Base-by-base conservation (phyloP, 108 stramenopile species). In the Phaeodactylum tricornutum region DNA sequence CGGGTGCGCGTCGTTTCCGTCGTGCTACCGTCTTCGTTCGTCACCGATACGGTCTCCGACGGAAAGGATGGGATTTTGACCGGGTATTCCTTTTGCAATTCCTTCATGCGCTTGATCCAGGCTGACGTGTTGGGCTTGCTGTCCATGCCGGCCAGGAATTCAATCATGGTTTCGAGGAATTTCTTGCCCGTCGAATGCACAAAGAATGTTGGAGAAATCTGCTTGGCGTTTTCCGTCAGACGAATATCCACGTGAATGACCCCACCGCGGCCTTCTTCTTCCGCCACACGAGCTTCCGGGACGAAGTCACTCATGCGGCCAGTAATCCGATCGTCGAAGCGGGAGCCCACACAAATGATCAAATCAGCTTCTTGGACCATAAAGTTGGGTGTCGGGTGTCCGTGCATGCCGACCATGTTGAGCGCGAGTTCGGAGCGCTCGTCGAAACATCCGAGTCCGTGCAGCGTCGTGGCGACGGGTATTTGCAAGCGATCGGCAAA, bases 371-470 rank as follows among this genome's bases (percentile, higher is more conserved):
- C 81, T 62, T 93, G 92, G n/a, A 86, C 69, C 66, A 87, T 61
- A 41, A 76, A 93, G 62, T 93, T 93, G 17, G 92, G 86, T 27
- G 84, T 87, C 7, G 92, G 77, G 32, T 87, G 86, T 0, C 87
- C 92, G 64, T 93, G 92, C 92, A 93, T 93, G 25, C 92, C 86
- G 46, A 92, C 50, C 82, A 92, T 88, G 44, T 88, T 88, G 41
- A 87, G 68, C 32, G 91, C 86, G 9, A 92, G 79, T 16, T 67
- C 71, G 57, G 79, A 74, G 29, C 91, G 52, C 49, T 92, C 91
- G 41, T 92, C 91, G 43, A 88, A 92, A 25, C 59, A 65, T 33
- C 91, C 91, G 19, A 92, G 57, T 16, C 74, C 91, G 41, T 92
- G 91, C 22, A 92, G 65, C 39, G 91, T 88, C 2, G 91, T 88